Conservation (phyloP, 2,329 filamentous ascomycete species). For the Fusarium clavum region DNA sequence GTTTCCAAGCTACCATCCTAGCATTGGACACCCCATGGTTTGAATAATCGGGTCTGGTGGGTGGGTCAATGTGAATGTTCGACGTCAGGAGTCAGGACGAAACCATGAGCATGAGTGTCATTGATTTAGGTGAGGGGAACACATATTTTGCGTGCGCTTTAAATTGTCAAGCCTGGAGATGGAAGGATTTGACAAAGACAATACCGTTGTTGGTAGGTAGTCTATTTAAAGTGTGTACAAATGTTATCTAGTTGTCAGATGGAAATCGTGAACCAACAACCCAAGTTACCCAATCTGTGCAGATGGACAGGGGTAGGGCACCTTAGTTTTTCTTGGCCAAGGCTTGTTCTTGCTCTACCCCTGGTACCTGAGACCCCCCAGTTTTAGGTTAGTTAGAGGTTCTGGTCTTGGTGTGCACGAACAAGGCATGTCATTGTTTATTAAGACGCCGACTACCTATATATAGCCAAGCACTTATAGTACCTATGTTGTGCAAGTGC, state of each 20-base stretch:
- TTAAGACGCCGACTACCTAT: background rate
- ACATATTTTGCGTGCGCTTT: background rate
- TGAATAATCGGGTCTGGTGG: constrained; percentile 35
- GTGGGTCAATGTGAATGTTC: constrained; percentile 14
- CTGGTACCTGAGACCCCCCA: constrained; percentile 15
- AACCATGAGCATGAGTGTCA: background rate
- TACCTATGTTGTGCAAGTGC: background rate
- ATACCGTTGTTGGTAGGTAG: background rate
- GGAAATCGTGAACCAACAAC: constrained; percentile 2
- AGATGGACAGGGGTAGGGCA: constrained; percentile 1
- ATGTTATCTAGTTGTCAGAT: background rate
- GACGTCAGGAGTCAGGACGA: constrained; percentile 5
- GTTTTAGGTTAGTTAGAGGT: constrained; percentile 25
- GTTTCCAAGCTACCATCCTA: constrained; percentile 21
- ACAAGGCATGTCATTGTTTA: background rate
- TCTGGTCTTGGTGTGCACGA: constrained; percentile 1
- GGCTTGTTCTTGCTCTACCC: constrained; percentile 15
- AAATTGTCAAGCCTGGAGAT: background rate
- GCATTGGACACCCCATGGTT: constrained; percentile 22
- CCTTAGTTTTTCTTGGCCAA: constrained; percentile 30
- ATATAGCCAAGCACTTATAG: background rate
- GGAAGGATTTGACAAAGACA: background rate
- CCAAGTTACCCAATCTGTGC: background rate
- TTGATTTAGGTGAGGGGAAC: background rate
- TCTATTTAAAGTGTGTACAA: background rate